These are phyloP conservation scores for Neonectria faginata DNA, from an alignment of 2,329 filamentous ascomycete species.

Conservation along the genomic window DNA sequence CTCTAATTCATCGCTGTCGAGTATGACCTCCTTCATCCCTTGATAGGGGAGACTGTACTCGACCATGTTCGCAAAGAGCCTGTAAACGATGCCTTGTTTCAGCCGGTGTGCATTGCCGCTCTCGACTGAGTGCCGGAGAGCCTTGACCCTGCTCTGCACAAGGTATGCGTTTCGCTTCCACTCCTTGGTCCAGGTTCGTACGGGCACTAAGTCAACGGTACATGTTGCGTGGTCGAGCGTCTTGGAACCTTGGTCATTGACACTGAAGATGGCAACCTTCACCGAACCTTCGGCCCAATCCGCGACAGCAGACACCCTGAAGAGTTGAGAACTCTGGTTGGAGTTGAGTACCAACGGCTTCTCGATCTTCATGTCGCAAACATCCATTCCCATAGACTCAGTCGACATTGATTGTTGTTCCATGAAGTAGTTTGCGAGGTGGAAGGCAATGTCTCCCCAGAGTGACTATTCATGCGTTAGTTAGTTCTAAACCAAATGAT, in stretches of 20 bases:
- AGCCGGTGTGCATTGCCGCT: slow-evolving; percentile 39
- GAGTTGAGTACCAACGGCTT: slow-evolving; percentile 38
- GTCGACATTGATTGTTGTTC: slow-evolving; percentile 25
- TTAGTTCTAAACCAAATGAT: not conserved
- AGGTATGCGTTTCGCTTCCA: slow-evolving; percentile 59
- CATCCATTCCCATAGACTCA: slow-evolving; percentile 33
- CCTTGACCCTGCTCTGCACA: slow-evolving; percentile 71
- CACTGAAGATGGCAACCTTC: slow-evolving; percentile 39
- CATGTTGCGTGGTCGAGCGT: slow-evolving; percentile 34
- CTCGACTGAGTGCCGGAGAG: slow-evolving; percentile 54
- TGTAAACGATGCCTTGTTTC: slow-evolving; percentile 64
- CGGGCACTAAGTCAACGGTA: slow-evolving; percentile 15
- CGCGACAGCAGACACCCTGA: slow-evolving; percentile 32
- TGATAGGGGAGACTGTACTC: slow-evolving; percentile 66
- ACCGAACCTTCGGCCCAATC: slow-evolving; percentile 32
- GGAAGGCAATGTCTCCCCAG: slow-evolving; percentile 33
- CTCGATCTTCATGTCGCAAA: slow-evolving; percentile 35
- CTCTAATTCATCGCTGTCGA: slow-evolving; percentile 48
- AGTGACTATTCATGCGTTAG: slow-evolving; percentile 31
- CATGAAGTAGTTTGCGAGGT: slow-evolving; percentile 33
- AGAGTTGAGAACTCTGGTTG: slow-evolving; percentile 28
- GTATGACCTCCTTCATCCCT: slow-evolving; percentile 70
- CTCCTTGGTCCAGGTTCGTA: slow-evolving; percentile 27
- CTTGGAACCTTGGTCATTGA: slow-evolving; percentile 31
- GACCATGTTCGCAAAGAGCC: slow-evolving; percentile 68